Conservation (phyloP, 2,329 filamentous ascomycete species). For the Calonectria pseudoturangicola region DNA sequence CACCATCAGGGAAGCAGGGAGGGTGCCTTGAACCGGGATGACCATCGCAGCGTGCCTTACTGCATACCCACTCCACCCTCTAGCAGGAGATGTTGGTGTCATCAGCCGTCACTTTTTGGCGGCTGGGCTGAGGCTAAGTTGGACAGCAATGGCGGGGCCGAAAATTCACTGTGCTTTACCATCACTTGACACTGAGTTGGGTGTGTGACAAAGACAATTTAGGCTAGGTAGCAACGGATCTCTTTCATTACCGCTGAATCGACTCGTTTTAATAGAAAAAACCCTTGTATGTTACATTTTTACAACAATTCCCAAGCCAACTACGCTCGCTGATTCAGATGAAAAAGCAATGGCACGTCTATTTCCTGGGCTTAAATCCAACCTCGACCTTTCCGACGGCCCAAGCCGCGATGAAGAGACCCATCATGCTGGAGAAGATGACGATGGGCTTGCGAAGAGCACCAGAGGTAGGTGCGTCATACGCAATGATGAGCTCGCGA, state of each 20-base stretch:
- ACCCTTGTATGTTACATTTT: conserved; percentile 53
- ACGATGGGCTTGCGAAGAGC: conserved; percentile 90
- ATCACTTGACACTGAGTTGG: conserved; percentile 12
- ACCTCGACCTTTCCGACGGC: conserved; percentile 86
- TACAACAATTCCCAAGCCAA: conserved; percentile 46
- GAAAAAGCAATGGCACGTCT: conserved; percentile 40
- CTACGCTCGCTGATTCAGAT: conserved; percentile 40
- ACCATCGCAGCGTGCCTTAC: conserved; percentile 45
- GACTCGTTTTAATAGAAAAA: conserved; percentile 38
- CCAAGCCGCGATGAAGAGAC: conserved; percentile 85
- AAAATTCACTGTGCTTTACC: conserved; percentile 13
- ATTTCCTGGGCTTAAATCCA: conserved; percentile 78
- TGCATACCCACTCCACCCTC: conserved; percentile 48
- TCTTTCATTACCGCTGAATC: conserved; percentile 29
- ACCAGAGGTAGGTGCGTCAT: conserved; percentile 86
- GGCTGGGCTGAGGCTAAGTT: conserved; percentile 23
- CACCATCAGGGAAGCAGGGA: conserved; percentile 48
- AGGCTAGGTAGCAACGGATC: conserved; percentile 20
- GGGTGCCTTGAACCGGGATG: conserved; percentile 48
- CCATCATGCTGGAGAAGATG: conserved; percentile 82
- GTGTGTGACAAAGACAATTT: conserved; percentile 24
- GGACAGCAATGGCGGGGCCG: background rate
- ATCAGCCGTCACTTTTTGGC: conserved; percentile 19
- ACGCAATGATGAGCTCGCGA: conserved; percentile 88
- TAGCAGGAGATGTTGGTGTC: conserved; percentile 12